A percentile compares a stretch with the other conserved stretches of the same genome.
Conservation (phyloP, 495 filamentous ascomycete species). For the Letharia lupina region DNA sequence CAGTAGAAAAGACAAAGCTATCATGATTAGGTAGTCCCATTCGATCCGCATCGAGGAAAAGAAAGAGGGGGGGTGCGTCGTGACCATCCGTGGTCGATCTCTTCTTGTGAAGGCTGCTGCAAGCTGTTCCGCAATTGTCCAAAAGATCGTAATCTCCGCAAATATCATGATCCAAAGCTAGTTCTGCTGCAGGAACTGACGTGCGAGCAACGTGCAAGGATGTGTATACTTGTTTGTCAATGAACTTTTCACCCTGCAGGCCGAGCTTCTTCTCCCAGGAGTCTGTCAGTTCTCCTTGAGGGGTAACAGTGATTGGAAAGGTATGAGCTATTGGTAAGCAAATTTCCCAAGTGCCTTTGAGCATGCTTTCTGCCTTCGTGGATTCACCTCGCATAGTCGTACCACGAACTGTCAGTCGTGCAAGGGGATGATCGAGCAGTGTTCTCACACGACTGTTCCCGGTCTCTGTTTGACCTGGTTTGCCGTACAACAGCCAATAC, state of each 20-base stretch:
- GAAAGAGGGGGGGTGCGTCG: conserved; percentile 37
- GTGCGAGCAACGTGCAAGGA: conserved; percentile 30
- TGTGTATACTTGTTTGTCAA: conserved; percentile 31
- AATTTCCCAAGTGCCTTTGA: conserved; percentile 47
- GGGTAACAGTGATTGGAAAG: conserved; percentile 27
- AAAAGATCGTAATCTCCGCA: conserved; percentile 48
- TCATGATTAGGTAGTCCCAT: conserved; percentile 43
- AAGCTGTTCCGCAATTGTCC: conserved; percentile 61
- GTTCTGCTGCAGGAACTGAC: conserved; percentile 24
- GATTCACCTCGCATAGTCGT: background rate
- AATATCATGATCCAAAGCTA: conserved; percentile 36
- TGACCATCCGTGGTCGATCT: conserved; percentile 5
- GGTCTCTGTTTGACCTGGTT: conserved; percentile 32
- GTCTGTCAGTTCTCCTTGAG: conserved; percentile 25
- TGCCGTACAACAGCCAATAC: conserved; percentile 50
- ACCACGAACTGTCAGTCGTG: conserved; percentile 38
- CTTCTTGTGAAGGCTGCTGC: conserved; percentile 46
- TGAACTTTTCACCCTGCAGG: conserved; percentile 32
- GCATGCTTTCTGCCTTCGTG: conserved; percentile 14
- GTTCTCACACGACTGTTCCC: conserved; percentile 37
- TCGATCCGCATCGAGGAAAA: conserved; percentile 57
- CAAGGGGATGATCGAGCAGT: conserved; percentile 47
- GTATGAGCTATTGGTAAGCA: conserved; percentile 33
- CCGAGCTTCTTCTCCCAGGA: conserved; percentile 34
- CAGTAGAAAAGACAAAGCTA: conserved; percentile 55